Percentiles rank a stretch among this genome's conserved stretches.
These are phyloP conservation scores for Mycosarcoma mackinlayi DNA, from an alignment of 1,284 basidiomycete species.

Conservation along the genomic window DNA sequence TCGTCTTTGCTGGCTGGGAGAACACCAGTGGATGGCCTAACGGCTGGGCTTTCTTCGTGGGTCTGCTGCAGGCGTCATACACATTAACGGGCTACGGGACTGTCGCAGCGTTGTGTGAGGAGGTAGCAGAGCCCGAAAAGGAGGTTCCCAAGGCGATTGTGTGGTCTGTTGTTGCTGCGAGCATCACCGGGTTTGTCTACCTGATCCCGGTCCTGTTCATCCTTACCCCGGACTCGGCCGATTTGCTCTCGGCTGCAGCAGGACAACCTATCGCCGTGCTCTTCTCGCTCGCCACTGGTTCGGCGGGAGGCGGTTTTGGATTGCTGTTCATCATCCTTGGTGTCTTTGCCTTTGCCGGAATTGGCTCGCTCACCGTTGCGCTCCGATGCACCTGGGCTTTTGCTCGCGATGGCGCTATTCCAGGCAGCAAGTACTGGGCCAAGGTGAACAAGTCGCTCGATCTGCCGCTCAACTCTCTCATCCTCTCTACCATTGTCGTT, in stretches of 20 bases:
- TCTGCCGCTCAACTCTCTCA: conserved; percentile 69
- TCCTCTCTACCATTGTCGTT: conserved; percentile 69
- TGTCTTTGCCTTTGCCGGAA: conserved; percentile 70
- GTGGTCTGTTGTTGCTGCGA: conserved; percentile 70
- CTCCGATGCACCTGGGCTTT: conserved; percentile 71
- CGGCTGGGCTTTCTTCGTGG: conserved; percentile 69
- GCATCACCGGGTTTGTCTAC: conserved; percentile 70
- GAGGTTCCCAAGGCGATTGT: conserved; percentile 59
- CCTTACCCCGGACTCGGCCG: conserved; percentile 68
- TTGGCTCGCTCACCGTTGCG: conserved; percentile 71
- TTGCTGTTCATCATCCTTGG: conserved; percentile 71
- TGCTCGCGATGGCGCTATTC: conserved; percentile 70
- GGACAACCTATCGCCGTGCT: conserved; percentile 70
- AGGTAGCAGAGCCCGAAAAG: conserved; percentile 67
- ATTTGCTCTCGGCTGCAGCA: conserved; percentile 68
- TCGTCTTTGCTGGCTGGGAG: conserved; percentile 69
- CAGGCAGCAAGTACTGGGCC: conserved; percentile 68
- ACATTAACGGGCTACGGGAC: conserved; percentile 69
- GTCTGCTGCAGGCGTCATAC: conserved; percentile 67
- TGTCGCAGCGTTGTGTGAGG: conserved; percentile 68
- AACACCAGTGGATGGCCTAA: conserved; percentile 64
- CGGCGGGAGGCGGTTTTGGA: conserved; percentile 70
- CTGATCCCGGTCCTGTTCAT: conserved; percentile 71
- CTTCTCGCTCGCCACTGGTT: conserved; percentile 70
- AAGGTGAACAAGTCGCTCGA: conserved; percentile 69